A percentile compares a stretch with the other conserved stretches of the same genome.
Evolutionary conservation across 1,284 basidiomycete genomes (phyloP).

Genomic region (Leccinum fallax): DNA sequence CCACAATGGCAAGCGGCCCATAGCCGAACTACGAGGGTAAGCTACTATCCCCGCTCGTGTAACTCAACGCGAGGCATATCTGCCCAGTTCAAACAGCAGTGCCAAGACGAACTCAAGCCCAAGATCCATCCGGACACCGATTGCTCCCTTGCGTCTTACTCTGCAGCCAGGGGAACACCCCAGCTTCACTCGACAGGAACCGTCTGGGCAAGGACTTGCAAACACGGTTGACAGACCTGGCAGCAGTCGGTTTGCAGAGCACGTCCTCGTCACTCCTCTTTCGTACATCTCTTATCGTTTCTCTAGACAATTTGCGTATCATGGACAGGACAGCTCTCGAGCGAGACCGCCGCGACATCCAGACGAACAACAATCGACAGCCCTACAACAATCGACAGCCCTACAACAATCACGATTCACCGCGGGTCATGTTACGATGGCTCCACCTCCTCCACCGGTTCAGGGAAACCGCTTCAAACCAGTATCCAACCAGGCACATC

Average conservation of each 20-base stretch:
- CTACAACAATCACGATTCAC: slow-evolving; percentile 17
- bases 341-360: slow-evolving; percentile 37
- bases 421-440: slow-evolving; percentile 22
- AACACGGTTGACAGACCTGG: slow-evolving; percentile 40
- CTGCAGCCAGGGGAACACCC: slow-evolving; percentile 57
- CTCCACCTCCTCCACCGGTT: slow-evolving; percentile 28
- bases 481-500: slow-evolving; percentile 10
- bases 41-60: slow-evolving; percentile 19
- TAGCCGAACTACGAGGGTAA: slow-evolving; percentile 51
- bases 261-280: slow-evolving; percentile 24
- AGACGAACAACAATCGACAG: slow-evolving; percentile 40
- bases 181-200: slow-evolving; percentile 40
- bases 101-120: slow-evolving; percentile 57
- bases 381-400: slow-evolving; percentile 31
- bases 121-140: slow-evolving; percentile 48
- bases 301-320: slow-evolving; percentile 62
- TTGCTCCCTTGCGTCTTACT: slow-evolving; percentile 60
- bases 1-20: slow-evolving; percentile 65
- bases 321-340: slow-evolving; percentile 45
- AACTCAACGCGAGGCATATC: slow-evolving; percentile 16
- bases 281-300: slow-evolving; percentile 14
- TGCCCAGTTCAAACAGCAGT: slow-evolving; percentile 28
- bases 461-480: slow-evolving; percentile 34
- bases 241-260: slow-evolving; percentile 53
- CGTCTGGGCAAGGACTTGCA: slow-evolving; percentile 25